Percentiles rank a stretch among this genome's conserved stretches.
Evolutionary conservation across 495 filamentous ascomycete genomes (phyloP).

Genomic region (Melanomma pulvis-pyrius): DNA sequence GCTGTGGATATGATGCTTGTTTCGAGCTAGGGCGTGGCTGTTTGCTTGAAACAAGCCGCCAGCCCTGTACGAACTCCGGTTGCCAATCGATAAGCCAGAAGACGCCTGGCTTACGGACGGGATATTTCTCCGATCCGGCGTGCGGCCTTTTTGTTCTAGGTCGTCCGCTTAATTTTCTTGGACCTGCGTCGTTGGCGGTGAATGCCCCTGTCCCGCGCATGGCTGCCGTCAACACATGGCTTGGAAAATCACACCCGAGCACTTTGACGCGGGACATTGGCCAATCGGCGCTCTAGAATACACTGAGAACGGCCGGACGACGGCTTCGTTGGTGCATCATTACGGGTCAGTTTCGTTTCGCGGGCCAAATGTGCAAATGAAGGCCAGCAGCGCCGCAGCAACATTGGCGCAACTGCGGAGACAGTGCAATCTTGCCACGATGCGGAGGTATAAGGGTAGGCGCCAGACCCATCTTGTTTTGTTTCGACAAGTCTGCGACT

Average conservation of each 20-base stretch:
- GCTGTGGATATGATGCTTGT: neutral
- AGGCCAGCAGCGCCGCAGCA: neutral
- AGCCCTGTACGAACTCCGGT: neutral
- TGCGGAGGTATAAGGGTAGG: neutral
- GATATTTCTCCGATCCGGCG: neutral
- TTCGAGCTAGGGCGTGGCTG: neutral
- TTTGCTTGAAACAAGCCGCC: neutral
- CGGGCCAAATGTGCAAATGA: neutral
- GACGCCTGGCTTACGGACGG: neutral
- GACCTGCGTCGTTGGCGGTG: neutral
- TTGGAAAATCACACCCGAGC: neutral
- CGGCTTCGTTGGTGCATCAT: neutral
- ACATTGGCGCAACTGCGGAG: neutral
- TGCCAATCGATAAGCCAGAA: neutral
- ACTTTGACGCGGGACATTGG: neutral
- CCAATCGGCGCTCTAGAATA: neutral
- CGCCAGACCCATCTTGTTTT: neutral
- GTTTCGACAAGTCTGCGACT: conserved; percentile 25
- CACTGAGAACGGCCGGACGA: neutral
- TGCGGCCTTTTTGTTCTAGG: neutral
- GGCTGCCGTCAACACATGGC: neutral
- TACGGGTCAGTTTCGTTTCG: neutral
- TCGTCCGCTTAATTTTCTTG: neutral
- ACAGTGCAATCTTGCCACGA: neutral
- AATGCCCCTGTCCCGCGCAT: neutral